Evolutionary conservation across 768 basidiomycete genomes (phyloP).

Genomic region (Lanmaoa rubissima): DNA sequence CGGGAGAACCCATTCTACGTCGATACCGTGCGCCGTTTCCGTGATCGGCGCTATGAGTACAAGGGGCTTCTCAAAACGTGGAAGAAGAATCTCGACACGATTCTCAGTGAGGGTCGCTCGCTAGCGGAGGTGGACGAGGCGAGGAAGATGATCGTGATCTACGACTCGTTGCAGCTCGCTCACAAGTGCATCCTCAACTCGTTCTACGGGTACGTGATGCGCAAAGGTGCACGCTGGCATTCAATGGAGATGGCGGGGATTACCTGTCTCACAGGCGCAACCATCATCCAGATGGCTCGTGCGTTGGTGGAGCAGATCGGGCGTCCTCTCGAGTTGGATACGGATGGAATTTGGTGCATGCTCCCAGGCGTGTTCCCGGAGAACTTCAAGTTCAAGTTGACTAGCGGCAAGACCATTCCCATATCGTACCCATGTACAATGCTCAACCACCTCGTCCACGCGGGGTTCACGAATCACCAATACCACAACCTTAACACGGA

Average conservation of each 20-base stretch:
- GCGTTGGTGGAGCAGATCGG: constrained; percentile 97
- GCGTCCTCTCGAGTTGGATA: constrained; percentile 94
- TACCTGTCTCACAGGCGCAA: constrained; percentile 95
- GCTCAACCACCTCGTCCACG: constrained; percentile 97
- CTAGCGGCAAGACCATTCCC: constrained; percentile 79
- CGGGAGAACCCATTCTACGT: constrained; percentile 99
- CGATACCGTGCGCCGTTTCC: constrained; percentile 94
- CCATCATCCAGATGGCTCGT: constrained; percentile 98
- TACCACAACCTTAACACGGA: constrained; percentile 90
- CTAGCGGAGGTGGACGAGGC: constrained; percentile 93
- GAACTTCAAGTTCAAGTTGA: constrained; percentile 93
- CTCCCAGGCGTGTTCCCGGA: constrained; percentile 97
- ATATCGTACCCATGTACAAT: constrained; percentile 99
- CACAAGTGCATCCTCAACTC: constrained; percentile 99
- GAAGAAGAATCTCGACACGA: constrained; percentile 95
- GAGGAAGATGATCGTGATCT: constrained; percentile 98
- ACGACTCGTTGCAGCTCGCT: constrained; percentile 97
- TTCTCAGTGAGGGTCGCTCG: constrained; percentile 62
- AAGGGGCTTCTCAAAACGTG: constrained; percentile 98
- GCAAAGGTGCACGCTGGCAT: constrained; percentile 98
- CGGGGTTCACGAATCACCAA: constrained; percentile 94
- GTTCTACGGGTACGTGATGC: constrained; percentile 99
- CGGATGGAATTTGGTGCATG: constrained; percentile 99
- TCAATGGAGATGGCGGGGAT: constrained; percentile 99
- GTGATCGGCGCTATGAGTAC: constrained; percentile 98